Conservation (phyloP, 371 early-diverging fungal species). For the Haplosporangium sp. region DNA sequence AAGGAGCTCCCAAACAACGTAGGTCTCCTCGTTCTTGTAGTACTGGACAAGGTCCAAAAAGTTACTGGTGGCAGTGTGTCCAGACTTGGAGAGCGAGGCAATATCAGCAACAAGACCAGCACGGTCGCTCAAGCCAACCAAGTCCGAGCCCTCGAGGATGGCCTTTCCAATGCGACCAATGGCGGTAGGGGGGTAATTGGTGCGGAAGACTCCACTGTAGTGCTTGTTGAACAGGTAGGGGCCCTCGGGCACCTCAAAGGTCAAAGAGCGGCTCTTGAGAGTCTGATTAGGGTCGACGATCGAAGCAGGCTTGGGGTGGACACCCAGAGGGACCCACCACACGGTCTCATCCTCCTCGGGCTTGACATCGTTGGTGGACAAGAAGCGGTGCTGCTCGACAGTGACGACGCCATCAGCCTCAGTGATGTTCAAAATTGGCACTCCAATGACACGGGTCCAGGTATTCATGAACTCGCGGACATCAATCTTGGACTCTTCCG, state of each 20-base stretch:
- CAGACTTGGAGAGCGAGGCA: constrained; percentile 70
- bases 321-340: constrained; percentile 82
- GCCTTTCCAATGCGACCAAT: constrained; percentile 60
- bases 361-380: constrained; percentile 76
- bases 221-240: constrained; percentile 73
- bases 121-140: constrained; percentile 63
- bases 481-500: constrained; percentile 72
- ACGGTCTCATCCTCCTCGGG: constrained; percentile 71
- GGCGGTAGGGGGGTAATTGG: constrained; percentile 64
- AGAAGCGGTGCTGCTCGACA: constrained; percentile 80
- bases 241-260: constrained; percentile 45
- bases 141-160: constrained; percentile 54
- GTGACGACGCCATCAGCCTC: constrained; percentile 58
- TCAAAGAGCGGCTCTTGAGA: constrained; percentile 46
- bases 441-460: constrained; percentile 90
- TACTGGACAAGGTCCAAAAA: constrained; percentile 66
- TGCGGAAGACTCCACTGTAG: constrained; percentile 75
- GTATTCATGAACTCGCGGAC: constrained; percentile 82
- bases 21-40: constrained; percentile 66
- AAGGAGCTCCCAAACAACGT: constrained; percentile 62
- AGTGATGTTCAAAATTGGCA: constrained; percentile 78
- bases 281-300: constrained; percentile 50
- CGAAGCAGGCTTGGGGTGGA: constrained; percentile 40
- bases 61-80: constrained; percentile 64
- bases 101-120: constrained; percentile 73